A percentile compares a stretch with the other conserved stretches of the same genome.
Evolutionary conservation across 441 rosid genomes (phyloP).

Genomic region (Corymbia citriodora): DNA sequence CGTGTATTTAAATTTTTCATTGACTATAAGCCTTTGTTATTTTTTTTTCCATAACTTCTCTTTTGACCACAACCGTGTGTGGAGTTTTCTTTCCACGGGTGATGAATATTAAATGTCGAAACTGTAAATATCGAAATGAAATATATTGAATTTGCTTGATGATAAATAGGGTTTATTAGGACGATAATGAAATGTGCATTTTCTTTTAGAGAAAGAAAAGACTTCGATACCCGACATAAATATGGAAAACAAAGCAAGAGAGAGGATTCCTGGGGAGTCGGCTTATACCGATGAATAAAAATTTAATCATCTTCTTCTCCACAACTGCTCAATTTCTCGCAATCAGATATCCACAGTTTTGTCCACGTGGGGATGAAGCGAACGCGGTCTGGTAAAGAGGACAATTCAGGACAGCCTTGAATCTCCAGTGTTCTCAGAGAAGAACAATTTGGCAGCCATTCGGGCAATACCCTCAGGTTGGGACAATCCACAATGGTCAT

Average conservation of each 20-base stretch:
- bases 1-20: accelerated
- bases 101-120: background rate
- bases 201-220: too few species aligned
- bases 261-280: background rate
- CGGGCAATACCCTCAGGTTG: background rate
- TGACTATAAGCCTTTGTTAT: background rate
- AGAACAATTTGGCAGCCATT: background rate
- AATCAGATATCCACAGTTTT: background rate
- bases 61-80: background rate
- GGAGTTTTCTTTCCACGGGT: background rate
- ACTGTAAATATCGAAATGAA: background rate
- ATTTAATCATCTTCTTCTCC: background rate
- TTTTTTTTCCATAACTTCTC: background rate
- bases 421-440: background rate
- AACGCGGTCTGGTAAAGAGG: background rate
- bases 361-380: background rate
- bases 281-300: background rate
- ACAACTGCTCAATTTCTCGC: background rate
- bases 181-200: background rate
- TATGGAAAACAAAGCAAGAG: background rate
- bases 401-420: accelerated
- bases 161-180: background rate
- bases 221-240: background rate
- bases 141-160: background rate
- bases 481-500: background rate